Evolutionary conservation across 2,329 filamentous ascomycete species (phyloP).

Genomic region (Diaporthe citriasiana): DNA sequence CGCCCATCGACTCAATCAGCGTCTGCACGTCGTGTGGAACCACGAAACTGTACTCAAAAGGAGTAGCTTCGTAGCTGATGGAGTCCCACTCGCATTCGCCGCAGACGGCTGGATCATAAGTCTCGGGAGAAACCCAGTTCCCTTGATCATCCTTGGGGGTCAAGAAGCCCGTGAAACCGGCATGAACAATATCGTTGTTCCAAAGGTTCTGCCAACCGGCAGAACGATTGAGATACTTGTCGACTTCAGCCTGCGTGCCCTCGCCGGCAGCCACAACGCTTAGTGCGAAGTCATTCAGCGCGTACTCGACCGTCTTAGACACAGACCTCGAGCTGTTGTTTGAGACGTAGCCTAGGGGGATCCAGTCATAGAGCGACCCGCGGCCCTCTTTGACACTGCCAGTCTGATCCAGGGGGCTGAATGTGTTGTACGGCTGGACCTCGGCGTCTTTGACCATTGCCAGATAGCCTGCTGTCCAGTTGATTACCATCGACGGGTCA

Average conservation of each 20-base stretch:
- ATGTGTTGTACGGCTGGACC: conserved; percentile 78
- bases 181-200: conserved; percentile 62
- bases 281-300: conserved; percentile 70
- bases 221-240: conserved; percentile 66
- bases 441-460: conserved; percentile 82
- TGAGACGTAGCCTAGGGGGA: conserved; percentile 69
- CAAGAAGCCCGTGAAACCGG: conserved; percentile 68
- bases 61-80: conserved; percentile 64
- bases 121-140: conserved; percentile 54
- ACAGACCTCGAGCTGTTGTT: conserved; percentile 62
- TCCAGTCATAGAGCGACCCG: conserved; percentile 74
- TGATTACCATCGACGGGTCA: conserved; percentile 63
- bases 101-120: conserved; percentile 65
- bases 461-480: conserved; percentile 77
- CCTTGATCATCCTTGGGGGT: conserved; percentile 66
- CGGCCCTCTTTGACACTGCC: conserved; percentile 74
- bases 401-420: conserved; percentile 65
- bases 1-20: conserved; percentile 66
- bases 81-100: conserved; percentile 69
- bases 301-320: conserved; percentile 69
- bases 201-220: conserved; percentile 74
- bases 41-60: conserved; percentile 68
- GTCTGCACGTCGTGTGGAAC: conserved; percentile 70
- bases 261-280: conserved; percentile 68
- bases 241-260: conserved; percentile 59